phyloP scores from a whole-genome alignment of 768 basidiomycete species.

The Hemileccinum rubropunctum region DNA sequence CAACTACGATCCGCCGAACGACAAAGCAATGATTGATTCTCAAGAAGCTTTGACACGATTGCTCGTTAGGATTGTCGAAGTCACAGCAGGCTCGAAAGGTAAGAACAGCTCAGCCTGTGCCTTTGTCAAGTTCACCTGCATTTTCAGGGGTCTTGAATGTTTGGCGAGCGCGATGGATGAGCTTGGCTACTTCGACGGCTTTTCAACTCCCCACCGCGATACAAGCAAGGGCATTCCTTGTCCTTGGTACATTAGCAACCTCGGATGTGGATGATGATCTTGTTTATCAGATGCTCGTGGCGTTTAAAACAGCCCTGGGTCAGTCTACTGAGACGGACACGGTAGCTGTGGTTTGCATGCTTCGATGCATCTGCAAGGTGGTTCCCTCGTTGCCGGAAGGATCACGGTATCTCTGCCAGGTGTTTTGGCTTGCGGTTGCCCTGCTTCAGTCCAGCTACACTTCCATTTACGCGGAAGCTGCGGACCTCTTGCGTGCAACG shows the following conservation, averaged over 20 bases:
- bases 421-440: slow-evolving; percentile 89
- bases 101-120: slow-evolving; percentile 14
- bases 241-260: slow-evolving; percentile 77
- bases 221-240: slow-evolving; percentile 85
- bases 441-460: slow-evolving; percentile 77
- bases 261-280: slow-evolving; percentile 91
- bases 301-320: slow-evolving; percentile 68
- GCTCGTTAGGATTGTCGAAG: slow-evolving; percentile 60
- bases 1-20: slow-evolving; percentile 52
- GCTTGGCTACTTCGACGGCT: slow-evolving; percentile 80
- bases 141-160: slow-evolving; percentile 72
- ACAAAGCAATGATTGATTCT: slow-evolving; percentile 53
- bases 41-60: slow-evolving; percentile 66
- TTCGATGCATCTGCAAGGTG: slow-evolving; percentile 78
- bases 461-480: slow-evolving; percentile 66
- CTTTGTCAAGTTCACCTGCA: slow-evolving; percentile 10
- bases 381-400: slow-evolving; percentile 65
- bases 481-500: slow-evolving; percentile 61
- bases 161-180: slow-evolving; percentile 95
- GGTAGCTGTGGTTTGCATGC: slow-evolving; percentile 78
- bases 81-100: slow-evolving; percentile 71
- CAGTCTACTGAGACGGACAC: slow-evolving; percentile 71
- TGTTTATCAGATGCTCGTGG: slow-evolving; percentile 89
- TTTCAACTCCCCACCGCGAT: slow-evolving; percentile 87
- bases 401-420: slow-evolving; percentile 67